Percentiles rank a stretch among this genome's conserved stretches.
These are phyloP conservation scores for Skeletonema menzelii DNA, from an alignment of 108 stramenopile genomes.

Conservation along the genomic window DNA sequence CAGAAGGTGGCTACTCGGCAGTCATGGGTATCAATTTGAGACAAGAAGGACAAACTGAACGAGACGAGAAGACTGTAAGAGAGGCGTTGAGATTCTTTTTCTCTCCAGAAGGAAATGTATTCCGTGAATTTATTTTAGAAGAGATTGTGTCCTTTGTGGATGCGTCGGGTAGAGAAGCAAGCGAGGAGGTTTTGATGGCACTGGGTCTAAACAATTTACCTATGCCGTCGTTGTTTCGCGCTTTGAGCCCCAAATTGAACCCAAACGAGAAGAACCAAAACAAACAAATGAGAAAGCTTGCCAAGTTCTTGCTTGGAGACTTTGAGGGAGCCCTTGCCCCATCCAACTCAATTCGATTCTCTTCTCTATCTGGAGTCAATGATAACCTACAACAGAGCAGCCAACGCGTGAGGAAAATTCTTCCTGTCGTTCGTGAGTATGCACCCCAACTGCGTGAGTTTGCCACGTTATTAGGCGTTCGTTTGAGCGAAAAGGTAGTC, in stretches of 20 bases:
- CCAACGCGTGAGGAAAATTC: constrained; percentile 55
- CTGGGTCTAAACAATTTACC: constrained; percentile 66
- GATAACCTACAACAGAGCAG: constrained; percentile 27
- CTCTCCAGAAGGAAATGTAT: constrained; percentile 85
- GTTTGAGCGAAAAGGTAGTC: constrained; percentile 71
- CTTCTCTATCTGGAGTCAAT: constrained; percentile 1
- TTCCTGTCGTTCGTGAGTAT: constrained; percentile 80
- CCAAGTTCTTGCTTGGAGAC: constrained; percentile 75
- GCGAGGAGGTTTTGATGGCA: constrained; percentile 53
- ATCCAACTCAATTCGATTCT: neutral
- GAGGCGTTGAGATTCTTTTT: constrained; percentile 94
- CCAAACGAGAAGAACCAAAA: constrained; percentile 67
- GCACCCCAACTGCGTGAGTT: constrained; percentile 74
- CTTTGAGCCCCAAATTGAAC: constrained; percentile 67
- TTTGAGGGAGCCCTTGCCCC: constrained; percentile 61
- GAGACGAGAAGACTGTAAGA: constrained; percentile 72
- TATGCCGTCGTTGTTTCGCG: constrained; percentile 70
- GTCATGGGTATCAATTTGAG: constrained; percentile 25
- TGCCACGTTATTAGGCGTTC: constrained; percentile 61
- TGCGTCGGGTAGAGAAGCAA: constrained; percentile 71
- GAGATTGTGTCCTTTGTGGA: constrained; percentile 87
- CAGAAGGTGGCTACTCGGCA: constrained; percentile 18
- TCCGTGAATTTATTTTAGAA: constrained; percentile 90
- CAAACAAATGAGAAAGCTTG: constrained; percentile 77
- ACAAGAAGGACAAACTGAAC: constrained; percentile 31